Evolutionary conservation across 208 protist species (phyloP).

Genomic region (Trichomonas gallinae): DNA sequence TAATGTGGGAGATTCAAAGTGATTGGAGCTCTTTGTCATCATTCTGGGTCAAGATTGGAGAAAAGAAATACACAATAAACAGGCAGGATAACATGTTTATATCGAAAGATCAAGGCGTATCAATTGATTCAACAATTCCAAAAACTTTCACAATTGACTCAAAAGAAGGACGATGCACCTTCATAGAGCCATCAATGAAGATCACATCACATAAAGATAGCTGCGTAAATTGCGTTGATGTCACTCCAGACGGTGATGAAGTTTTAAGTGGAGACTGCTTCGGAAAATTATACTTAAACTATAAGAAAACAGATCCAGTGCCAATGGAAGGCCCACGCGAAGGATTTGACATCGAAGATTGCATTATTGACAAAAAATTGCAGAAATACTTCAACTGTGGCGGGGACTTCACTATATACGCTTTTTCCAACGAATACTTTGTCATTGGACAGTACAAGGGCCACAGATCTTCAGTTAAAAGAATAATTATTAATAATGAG

Average conservation of each 20-base stretch:
- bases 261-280: not conserved
- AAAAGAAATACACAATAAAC: not conserved
- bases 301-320: not conserved
- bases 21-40: not conserved
- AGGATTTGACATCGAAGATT: not conserved
- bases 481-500: not conserved
- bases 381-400: not conserved
- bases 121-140: not conserved
- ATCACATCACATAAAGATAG: not conserved
- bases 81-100: not conserved
- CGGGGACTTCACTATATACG: not conserved
- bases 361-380: not conserved
- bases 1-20: slow-evolving; percentile 10
- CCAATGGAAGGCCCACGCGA: not conserved
- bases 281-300: not conserved
- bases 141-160: not conserved
- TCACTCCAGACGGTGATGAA: not conserved
- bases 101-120: not conserved
- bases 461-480: not conserved
- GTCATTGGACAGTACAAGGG: not conserved
- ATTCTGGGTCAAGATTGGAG: not conserved
- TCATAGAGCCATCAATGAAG: not conserved
- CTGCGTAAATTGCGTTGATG: not conserved
- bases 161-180: not conserved
- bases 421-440: not conserved